phyloP scores from a whole-genome alignment of 2,329 filamentous ascomycete species.

The Phyllachora maydis region DNA sequence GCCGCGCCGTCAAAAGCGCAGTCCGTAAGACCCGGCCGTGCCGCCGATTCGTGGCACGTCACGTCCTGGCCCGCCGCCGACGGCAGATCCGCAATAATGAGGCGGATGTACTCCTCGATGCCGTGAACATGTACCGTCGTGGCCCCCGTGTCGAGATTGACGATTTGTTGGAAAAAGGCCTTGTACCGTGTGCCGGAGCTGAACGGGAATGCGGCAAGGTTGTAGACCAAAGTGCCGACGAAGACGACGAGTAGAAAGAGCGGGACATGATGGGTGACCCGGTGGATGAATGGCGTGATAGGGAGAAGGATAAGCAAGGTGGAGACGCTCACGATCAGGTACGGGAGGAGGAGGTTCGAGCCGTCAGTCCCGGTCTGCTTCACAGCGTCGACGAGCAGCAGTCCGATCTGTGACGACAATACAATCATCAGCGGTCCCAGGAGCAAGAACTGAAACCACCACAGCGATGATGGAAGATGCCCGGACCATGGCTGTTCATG shows the following conservation, averaged over 20 bases:
- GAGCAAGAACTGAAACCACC: slow-evolving; percentile 70
- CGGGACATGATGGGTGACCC: slow-evolving; percentile 67
- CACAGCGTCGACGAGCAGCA: slow-evolving; percentile 51
- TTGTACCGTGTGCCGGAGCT: slow-evolving; percentile 63
- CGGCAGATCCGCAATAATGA: slow-evolving; percentile 49
- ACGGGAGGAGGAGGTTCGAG: slow-evolving; percentile 47
- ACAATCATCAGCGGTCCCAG: slow-evolving; percentile 61
- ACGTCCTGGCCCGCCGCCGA: slow-evolving; percentile 43
- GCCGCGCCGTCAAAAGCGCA: slow-evolving; percentile 49
- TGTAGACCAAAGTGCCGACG: slow-evolving; percentile 61
- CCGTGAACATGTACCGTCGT: slow-evolving; percentile 53
- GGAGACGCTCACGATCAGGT: slow-evolving; percentile 46
- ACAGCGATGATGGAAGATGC: slow-evolving; percentile 61
- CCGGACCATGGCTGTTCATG: slow-evolving; percentile 76
- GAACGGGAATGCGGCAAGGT: slow-evolving; percentile 75
- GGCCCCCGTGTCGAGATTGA: slow-evolving; percentile 54
- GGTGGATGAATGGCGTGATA: slow-evolving; percentile 66
- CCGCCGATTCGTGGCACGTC: slow-evolving; percentile 24
- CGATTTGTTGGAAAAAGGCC: slow-evolving; percentile 64
- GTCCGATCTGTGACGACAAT: slow-evolving; percentile 53
- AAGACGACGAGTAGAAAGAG: slow-evolving; percentile 56
- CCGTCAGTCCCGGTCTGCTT: slow-evolving; percentile 76
- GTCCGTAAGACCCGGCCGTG: slow-evolving; percentile 32
- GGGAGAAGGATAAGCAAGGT: slow-evolving; percentile 57
- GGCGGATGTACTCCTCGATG: slow-evolving; percentile 41